Evolutionary conservation across 2,329 filamentous ascomycete genomes (phyloP).

Genomic region (Tolypocladium paradoxum): DNA sequence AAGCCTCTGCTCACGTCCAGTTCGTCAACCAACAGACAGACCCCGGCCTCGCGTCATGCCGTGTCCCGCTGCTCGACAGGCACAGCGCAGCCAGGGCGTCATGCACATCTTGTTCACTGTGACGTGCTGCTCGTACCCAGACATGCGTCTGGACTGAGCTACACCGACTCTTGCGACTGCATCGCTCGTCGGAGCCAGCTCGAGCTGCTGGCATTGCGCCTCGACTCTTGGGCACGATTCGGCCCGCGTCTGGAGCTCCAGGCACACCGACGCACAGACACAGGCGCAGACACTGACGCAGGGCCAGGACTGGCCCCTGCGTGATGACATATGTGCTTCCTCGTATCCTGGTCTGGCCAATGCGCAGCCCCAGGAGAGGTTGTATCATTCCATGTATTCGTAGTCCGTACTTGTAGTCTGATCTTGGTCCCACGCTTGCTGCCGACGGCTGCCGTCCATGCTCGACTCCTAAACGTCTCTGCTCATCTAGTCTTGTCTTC

Average conservation of each 20-base stretch:
- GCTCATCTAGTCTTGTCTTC: not conserved
- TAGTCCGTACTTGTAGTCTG: too few relatives aligned
- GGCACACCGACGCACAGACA: not conserved
- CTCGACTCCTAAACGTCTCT: not conserved
- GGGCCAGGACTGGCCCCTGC: constrained; percentile 1
- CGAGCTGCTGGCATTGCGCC: not conserved
- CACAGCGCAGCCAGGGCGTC: not conserved
- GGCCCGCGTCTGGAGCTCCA: not conserved
- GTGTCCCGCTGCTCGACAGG: not conserved
- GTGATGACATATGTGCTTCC: not conserved
- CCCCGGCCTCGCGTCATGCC: not conserved
- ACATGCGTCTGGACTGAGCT: not conserved
- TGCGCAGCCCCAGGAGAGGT: not conserved
- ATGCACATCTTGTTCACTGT: not conserved
- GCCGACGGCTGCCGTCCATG: not conserved
- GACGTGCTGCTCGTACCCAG: not conserved
- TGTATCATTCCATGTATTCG: not conserved
- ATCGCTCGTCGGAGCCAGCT: not conserved
- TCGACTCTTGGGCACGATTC: not conserved
- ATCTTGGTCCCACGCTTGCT: not conserved
- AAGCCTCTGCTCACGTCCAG: too few relatives aligned
- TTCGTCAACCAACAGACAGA: not conserved
- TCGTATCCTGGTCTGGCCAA: not conserved
- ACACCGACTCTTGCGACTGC: constrained; percentile 1
- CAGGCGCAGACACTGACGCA: not conserved